Evolutionary conservation across 129 eudicot genomes (phyloP), one percentile per base, ranked within the genome.

Genomic region (Oenanthe sinensis): DNA sequence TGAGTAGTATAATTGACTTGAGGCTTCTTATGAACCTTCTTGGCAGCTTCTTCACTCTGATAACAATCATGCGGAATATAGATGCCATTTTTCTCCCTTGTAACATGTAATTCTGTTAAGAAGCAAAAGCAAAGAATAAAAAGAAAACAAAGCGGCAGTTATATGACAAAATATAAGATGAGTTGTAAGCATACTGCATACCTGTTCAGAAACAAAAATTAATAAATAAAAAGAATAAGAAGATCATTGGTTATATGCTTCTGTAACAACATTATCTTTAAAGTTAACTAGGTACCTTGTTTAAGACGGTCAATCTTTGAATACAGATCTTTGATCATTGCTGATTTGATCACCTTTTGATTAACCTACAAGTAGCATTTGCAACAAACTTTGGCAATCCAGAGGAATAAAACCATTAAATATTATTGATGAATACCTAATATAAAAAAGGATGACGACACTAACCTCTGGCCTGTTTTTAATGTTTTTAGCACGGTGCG

Each of bases 391-490:
- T 22, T 3, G 3, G 43, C 37, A 50, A 14, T 24, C 62, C 20
- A 24, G 30, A 10, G 20, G 19, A 71, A 43, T 42, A 74, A 22
- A 7, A 47, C 55, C 72, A 40, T 79, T 42, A 22, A 43, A 37
- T 30, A 70, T 6, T 22, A 15, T 16, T 58, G 52, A 82, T 17
- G n/a, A 76, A 81, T 20, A 75, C 68, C 3, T 3, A 8, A 45
- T 37, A 36, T 37, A 79, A 28, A 69, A 24, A 73, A 33, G 42
- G 26, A 10, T 36, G 58, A 52, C 28, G 77, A n/a, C 20, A 82
- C 80, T 74, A 83, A 89, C 93, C 93, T 89, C 93, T 26, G 93
- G 93, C 71, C 85, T 82, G 80, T 89, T 89, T 83, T 83, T 89
- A 75, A 89, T 89, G 84, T 85, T 89, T 82, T 89, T 89, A n/a